phyloP scores from a whole-genome alignment of 2,329 filamentous ascomycete genomes.

The Bimuria novae-zelandiae region DNA sequence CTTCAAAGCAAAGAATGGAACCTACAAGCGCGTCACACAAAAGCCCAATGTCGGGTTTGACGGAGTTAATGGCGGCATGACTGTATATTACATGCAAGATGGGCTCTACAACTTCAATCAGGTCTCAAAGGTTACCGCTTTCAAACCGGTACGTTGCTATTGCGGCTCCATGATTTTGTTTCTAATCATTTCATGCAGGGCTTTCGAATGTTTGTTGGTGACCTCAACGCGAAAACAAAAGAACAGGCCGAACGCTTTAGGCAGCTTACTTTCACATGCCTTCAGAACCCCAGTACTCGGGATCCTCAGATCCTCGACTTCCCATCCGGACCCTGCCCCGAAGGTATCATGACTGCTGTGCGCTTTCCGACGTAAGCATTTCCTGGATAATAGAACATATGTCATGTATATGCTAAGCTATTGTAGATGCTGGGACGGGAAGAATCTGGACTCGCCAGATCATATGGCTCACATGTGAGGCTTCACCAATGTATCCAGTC shows the following conservation, averaged over 20 bases:
- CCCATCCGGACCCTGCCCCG: constrained; percentile 16
- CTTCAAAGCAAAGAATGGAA: constrained; percentile 32
- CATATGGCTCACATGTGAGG: constrained; percentile 69
- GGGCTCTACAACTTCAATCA: constrained; percentile 6
- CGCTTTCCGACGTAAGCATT: constrained; percentile 22
- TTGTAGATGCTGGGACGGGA: constrained; percentile 19
- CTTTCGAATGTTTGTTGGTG: constrained; percentile 22
- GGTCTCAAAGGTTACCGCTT: constrained; percentile 60
- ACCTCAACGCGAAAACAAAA: constrained; percentile 10
- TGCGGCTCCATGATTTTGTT: too few relatives aligned
- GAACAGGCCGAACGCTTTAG: background rate
- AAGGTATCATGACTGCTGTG: constrained; percentile 21
- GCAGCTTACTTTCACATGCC: background rate
- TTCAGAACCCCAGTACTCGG: constrained; percentile 13
- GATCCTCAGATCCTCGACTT: constrained; percentile 19
- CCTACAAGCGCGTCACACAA: constrained; percentile 46
- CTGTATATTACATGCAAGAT: constrained; percentile 23
- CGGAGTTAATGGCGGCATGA: constrained; percentile 21
- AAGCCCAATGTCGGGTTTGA: constrained; percentile 19
- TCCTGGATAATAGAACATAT: too few relatives aligned
- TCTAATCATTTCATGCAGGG: too few relatives aligned
- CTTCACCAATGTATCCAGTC: too few relatives aligned
- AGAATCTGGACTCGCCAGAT: constrained; percentile 49
- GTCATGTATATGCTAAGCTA: too few relatives aligned
- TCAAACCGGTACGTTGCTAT: too few relatives aligned